Base-by-base conservation (phyloP, 2,329 filamentous ascomycete genomes). In the Xylaria sp. region DNA sequence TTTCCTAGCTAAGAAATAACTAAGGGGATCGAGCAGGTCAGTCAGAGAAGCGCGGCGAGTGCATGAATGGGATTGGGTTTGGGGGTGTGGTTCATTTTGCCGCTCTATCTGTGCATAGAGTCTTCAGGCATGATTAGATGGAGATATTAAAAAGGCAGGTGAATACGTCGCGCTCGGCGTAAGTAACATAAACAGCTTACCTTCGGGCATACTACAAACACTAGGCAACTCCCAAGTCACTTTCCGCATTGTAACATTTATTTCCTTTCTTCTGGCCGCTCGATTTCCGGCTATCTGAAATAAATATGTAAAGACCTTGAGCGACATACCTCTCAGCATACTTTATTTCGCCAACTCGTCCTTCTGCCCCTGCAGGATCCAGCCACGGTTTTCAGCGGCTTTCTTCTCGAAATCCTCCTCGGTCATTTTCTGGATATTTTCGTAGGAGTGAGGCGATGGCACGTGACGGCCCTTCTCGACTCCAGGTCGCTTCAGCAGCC, bases 381-480 rank as follows among this genome's bases (percentile, higher is more conserved):
- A 93, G 15, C 75, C 75, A 58, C 80, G 80, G n/a, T 78, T 70
- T 56, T 80, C 74, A 29, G 77, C 81, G 8, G 85, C 88, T 67
- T 81, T 73, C 67, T 83, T 78, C 48, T 91, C 87, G 66, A 86
- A 79, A 71, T 83, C 80, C 67, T 83, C 82, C 55, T 83, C 80
- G 0, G 75, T 77, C 68, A 80, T 63, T 41, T 76, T 76, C 63
- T 77, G 70, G 13, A 78, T 65, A 0, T 81, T 76, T 56, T 89
- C 75, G 23, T 90, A 87, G 69, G 82, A 88, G 70, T 93, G 85
- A 29, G 77, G 83, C 10, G 83, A 80, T 3, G 91, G 91, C 11
- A 94, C 87, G 77, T 94, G 83, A 57, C 87, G 81, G 19, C 91
- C 93, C 76, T 89, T 91, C 77, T 94, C 87, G 17, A 93, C 84